Conservation (phyloP, 305 asterid species). For the Solanum chacoense region DNA sequence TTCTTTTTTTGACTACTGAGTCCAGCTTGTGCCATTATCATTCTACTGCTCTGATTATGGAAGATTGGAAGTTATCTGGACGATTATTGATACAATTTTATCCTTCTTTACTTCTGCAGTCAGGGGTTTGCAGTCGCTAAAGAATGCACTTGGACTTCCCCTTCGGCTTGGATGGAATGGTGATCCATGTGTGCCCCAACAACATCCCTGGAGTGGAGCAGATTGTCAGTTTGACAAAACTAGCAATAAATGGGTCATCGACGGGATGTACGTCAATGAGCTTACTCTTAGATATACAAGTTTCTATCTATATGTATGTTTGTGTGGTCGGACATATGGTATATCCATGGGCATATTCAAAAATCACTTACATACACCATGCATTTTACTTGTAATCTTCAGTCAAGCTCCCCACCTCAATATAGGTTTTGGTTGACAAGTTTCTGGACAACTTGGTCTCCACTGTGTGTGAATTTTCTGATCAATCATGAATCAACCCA, state of each 20-base stretch:
- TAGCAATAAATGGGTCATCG: conserved; percentile 71
- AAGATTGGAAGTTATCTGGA: not conserved
- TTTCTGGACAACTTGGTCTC: not conserved
- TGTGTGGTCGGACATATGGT: not conserved
- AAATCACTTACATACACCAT: not conserved
- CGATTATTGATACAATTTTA: not conserved
- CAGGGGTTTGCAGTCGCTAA: conserved; percentile 64
- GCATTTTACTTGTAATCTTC: not conserved
- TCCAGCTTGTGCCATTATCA: not conserved
- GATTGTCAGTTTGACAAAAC: conserved; percentile 65
- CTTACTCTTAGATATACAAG: conserved; percentile 3
- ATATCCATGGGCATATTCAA: not conserved
- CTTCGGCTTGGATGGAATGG: conserved; percentile 98
- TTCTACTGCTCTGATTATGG: not conserved
- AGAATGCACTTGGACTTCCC: conserved; percentile 80
- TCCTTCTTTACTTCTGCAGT: conserved; percentile 30
- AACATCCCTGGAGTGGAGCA: conserved; percentile 96
- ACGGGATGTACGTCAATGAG: conserved; percentile 74
- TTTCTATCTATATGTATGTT: not conserved
- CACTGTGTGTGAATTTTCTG: not conserved
- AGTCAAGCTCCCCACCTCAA: not conserved
- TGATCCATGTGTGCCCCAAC: conserved; percentile 95
- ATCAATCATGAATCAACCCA: not conserved
- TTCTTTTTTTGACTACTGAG: not conserved
- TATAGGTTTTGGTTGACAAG: not conserved